Evolutionary conservation across 2,329 filamentous ascomycete genomes (phyloP).

Genomic region (Didymella pomorum): DNA sequence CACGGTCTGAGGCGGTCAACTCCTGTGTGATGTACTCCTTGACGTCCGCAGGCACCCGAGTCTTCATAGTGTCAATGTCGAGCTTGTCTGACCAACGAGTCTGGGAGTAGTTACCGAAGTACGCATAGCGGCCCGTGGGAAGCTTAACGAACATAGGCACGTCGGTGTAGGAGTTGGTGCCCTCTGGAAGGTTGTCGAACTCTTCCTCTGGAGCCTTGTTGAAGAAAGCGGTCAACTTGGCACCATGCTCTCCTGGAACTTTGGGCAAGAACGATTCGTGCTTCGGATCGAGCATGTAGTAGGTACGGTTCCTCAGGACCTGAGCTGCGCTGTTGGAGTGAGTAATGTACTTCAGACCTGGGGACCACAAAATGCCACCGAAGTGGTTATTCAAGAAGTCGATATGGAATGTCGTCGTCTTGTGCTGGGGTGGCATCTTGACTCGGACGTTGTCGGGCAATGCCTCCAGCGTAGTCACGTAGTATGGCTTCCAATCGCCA

Average conservation of each 20-base stretch:
- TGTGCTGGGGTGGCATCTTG: constrained; percentile 31
- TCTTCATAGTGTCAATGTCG: constrained; percentile 52
- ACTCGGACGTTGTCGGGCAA: constrained; percentile 19
- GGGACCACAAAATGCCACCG: constrained; percentile 51
- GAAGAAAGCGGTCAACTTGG: constrained; percentile 58
- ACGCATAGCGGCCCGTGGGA: constrained; percentile 46
- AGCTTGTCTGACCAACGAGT: constrained; percentile 55
- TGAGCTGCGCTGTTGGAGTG: constrained; percentile 26
- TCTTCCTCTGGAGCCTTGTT: constrained; percentile 47
- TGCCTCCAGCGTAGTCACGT: constrained; percentile 43
- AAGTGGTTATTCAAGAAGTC: constrained; percentile 50
- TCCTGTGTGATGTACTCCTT: constrained; percentile 53
- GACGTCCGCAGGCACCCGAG: constrained; percentile 50
- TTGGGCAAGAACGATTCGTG: constrained; percentile 55
- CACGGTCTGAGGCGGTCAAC: constrained; percentile 46
- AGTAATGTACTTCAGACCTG: constrained; percentile 51
- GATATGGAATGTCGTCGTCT: constrained; percentile 49
- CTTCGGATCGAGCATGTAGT: constrained; percentile 52
- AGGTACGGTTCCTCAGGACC: constrained; percentile 48
- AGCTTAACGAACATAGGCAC: constrained; percentile 54
- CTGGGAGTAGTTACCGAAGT: constrained; percentile 58
- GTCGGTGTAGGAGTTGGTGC: constrained; percentile 44
- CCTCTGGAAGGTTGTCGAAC: constrained; percentile 32
- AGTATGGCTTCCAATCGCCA: constrained; percentile 49
- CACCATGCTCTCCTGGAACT: constrained; percentile 54